phyloP scores from a whole-genome alignment of 805 yeast species.

The Candida boleticola region DNA sequence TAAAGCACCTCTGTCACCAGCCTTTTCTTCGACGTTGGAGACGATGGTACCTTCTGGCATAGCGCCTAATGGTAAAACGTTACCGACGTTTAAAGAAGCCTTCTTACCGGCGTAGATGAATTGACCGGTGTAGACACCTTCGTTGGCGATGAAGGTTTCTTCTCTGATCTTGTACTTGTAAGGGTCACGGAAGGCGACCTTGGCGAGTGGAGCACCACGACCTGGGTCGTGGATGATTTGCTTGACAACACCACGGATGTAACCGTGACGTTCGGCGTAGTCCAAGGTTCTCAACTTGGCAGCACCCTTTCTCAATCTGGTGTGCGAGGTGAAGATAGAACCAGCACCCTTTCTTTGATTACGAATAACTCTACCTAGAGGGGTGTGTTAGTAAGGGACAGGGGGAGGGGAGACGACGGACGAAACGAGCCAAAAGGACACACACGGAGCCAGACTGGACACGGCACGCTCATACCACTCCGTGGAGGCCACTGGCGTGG shows the following conservation, averaged over 20 bases:
- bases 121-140: constrained; percentile 99
- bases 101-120: constrained; percentile 98
- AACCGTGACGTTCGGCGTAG: constrained; percentile 99
- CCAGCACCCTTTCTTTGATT: constrained; percentile 99
- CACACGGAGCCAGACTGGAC: neutral
- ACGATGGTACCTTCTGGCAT: constrained; percentile 99
- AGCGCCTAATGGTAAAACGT: constrained; percentile 93
- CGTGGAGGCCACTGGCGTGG: too few species aligned
- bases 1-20: constrained; percentile 99
- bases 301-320: constrained; percentile 99
- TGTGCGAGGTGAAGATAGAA: constrained; percentile 99
- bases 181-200: constrained; percentile 99
- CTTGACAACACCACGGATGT: constrained; percentile 99
- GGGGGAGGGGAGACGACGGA: neutral
- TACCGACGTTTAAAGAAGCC: constrained; percentile 96
- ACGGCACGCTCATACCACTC: neutral
- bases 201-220: constrained; percentile 99
- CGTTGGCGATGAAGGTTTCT: constrained; percentile 98
- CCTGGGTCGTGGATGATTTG: constrained; percentile 99
- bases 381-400: constrained; percentile 10
- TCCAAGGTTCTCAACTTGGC: constrained; percentile 99
- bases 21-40: constrained; percentile 97
- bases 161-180: constrained; percentile 97
- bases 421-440: neutral
- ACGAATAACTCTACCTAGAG: constrained; percentile 97